A percentile compares a stretch with the other conserved stretches of the same genome.
Conservation (phyloP, 768 basidiomycete genomes). For the Lactarius trivialis region DNA sequence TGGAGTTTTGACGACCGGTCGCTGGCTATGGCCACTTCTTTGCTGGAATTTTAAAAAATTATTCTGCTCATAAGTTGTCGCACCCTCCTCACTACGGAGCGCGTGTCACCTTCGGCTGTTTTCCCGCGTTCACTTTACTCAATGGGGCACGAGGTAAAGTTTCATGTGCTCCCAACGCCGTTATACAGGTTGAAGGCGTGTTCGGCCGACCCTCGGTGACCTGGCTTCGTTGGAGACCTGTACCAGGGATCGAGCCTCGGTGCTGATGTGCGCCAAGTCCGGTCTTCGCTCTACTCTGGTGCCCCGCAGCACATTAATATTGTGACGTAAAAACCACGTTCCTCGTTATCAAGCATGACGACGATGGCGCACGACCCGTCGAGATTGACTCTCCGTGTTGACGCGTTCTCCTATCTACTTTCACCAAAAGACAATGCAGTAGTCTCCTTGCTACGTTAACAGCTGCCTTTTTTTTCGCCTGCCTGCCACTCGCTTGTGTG, state of each 20-base stretch:
- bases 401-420: slow-evolving; percentile 17
- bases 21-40: slow-evolving; percentile 2
- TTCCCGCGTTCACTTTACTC: slow-evolving; percentile 22
- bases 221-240: slow-evolving; percentile 14
- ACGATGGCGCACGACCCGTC: slow-evolving; percentile 6
- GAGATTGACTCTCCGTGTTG: slow-evolving; percentile 8
- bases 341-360: slow-evolving; percentile 18
- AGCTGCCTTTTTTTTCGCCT: slow-evolving; percentile 4
- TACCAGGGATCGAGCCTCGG: slow-evolving; percentile 21
- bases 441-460: not conserved
- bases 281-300: slow-evolving; percentile 16
- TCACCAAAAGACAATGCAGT: slow-evolving; percentile 7
- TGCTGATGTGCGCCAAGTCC: slow-evolving; percentile 22
- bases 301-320: slow-evolving; percentile 12
- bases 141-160: slow-evolving; percentile 15
- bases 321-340: slow-evolving; percentile 22
- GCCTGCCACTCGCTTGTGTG: slow-evolving; percentile 13
- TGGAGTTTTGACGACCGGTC: slow-evolving; percentile 3
- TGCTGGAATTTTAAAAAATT: not conserved
- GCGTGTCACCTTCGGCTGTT: slow-evolving; percentile 3
- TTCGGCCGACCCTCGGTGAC: slow-evolving; percentile 8
- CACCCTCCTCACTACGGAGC: not conserved
- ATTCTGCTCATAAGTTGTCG: not conserved
- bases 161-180: slow-evolving; percentile 18
- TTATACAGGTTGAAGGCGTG: slow-evolving; percentile 22